These are phyloP conservation scores for Skeletonema menzelii DNA, from an alignment of 108 stramenopile species.

Conservation along the genomic window DNA sequence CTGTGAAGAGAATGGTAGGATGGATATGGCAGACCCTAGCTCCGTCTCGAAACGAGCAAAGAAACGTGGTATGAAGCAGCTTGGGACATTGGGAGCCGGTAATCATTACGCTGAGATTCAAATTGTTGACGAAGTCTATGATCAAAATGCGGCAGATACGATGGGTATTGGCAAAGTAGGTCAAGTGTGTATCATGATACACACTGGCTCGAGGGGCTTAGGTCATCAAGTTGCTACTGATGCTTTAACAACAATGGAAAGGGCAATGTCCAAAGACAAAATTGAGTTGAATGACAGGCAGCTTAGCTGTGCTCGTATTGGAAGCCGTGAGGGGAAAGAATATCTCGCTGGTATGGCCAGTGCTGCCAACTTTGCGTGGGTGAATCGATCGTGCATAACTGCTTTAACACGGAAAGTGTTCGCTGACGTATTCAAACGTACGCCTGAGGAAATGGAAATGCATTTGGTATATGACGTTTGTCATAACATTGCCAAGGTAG, in stretches of 20 bases:
- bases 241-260: conserved; percentile 78
- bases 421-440: conserved; percentile 71
- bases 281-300: conserved; percentile 81
- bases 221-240: conserved; percentile 92
- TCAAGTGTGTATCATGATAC: conserved; percentile 88
- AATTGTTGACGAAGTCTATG: conserved; percentile 82
- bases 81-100: conserved; percentile 84
- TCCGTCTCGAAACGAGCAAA: conserved; percentile 73
- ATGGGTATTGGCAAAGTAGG: conserved; percentile 74
- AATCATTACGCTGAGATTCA: conserved; percentile 91
- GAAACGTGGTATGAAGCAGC: conserved; percentile 81
- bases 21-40: conserved; percentile 66
- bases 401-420: conserved; percentile 79
- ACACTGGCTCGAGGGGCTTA: conserved; percentile 76
- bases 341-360: conserved; percentile 78
- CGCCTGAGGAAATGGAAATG: conserved; percentile 88
- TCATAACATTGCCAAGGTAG: conserved; percentile 91
- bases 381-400: conserved; percentile 82
- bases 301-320: conserved; percentile 80
- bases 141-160: conserved; percentile 59
- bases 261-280: conserved; percentile 74
- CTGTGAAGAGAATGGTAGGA: conserved; percentile 62
- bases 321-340: conserved; percentile 74
- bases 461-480: conserved; percentile 86
- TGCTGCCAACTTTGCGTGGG: conserved; percentile 91